These are phyloP conservation scores for Takashimella koratensis DNA, from an alignment of 1,284 basidiomycete genomes.

Conservation along the genomic window DNA sequence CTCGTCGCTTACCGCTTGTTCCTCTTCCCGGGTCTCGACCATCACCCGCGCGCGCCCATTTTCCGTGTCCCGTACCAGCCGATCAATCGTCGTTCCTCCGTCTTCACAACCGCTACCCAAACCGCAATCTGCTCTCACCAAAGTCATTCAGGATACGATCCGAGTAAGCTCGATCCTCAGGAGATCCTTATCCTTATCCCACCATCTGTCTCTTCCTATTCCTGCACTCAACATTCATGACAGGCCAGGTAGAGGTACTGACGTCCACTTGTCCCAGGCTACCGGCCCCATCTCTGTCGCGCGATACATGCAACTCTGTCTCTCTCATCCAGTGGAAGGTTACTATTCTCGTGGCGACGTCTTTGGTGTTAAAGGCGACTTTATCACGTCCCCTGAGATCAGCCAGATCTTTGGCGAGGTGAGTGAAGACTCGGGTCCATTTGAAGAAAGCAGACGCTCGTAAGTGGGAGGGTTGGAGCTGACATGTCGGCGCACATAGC, in stretches of 20 bases:
- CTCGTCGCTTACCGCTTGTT: too few species aligned
- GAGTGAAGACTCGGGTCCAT: slow-evolving; percentile 32
- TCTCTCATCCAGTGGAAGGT: slow-evolving; percentile 78
- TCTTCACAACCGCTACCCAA: too few species aligned
- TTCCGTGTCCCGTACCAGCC: too few species aligned
- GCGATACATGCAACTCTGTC: slow-evolving; percentile 82
- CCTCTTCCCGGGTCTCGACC: too few species aligned
- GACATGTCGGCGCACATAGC: too few species aligned
- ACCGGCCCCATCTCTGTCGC: slow-evolving; percentile 82
- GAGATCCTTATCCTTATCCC: neutral
- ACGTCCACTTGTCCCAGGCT: slow-evolving; percentile 53
- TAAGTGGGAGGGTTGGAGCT: too few species aligned
- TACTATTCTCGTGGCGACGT: slow-evolving; percentile 81
- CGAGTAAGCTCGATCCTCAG: slow-evolving; percentile 51
- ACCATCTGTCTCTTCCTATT: slow-evolving; percentile 3
- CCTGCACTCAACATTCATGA: slow-evolving; percentile 12
- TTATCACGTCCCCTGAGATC: slow-evolving; percentile 95
- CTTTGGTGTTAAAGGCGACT: slow-evolving; percentile 86
- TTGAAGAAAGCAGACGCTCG: too few species aligned
- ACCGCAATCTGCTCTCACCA: too few species aligned
- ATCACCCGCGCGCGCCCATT: too few species aligned
- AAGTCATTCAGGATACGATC: slow-evolving; percentile 61
- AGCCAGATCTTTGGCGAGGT: slow-evolving; percentile 97
- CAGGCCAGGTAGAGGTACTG: slow-evolving; percentile 1
- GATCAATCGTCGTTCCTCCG: too few species aligned